Conservation (phyloP, 345 rosid species). For the Hypericum androsaemum region DNA sequence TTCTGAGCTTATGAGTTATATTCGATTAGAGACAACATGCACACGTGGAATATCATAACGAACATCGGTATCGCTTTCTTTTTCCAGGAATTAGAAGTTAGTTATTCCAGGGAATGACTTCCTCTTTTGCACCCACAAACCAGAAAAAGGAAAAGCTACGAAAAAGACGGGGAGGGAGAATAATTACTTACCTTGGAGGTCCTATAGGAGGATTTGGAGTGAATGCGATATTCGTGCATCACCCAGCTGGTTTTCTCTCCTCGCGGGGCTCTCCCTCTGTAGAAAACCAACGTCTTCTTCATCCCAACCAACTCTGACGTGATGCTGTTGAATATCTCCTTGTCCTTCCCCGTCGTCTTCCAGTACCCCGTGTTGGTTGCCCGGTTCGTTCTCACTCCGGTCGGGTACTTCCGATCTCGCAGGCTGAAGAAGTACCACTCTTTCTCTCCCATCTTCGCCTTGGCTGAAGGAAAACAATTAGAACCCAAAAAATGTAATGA, state of each 20-base stretch:
- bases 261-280: constrained; percentile 91
- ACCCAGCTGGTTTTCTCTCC: constrained; percentile 98
- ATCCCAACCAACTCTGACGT: constrained; percentile 76
- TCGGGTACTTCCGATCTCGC: constrained; percentile 89
- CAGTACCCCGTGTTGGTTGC: constrained; percentile 95
- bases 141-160: neutral
- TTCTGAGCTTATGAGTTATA: too few relatives aligned
- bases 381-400: constrained; percentile 92
- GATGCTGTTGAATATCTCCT: constrained; percentile 73
- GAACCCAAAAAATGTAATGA: neutral
- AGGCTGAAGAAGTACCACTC: constrained; percentile 98
- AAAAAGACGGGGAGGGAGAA: constrained; percentile 1
- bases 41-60: too few relatives aligned
- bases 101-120: too few relatives aligned
- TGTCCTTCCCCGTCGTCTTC: constrained; percentile 99
- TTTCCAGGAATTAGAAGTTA: too few relatives aligned
- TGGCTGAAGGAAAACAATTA: constrained; percentile 32
- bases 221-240: constrained; percentile 95
- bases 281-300: constrained; percentile 96
- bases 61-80: too few relatives aligned
- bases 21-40: too few relatives aligned
- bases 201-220: constrained; percentile 68
- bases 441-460: constrained; percentile 96
- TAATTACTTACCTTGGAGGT: constrained; percentile 47
- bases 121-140: too few relatives aligned